These are phyloP conservation scores for Ustilago curta DNA, from an alignment of 1,284 basidiomycete species.

Conservation along the genomic window DNA sequence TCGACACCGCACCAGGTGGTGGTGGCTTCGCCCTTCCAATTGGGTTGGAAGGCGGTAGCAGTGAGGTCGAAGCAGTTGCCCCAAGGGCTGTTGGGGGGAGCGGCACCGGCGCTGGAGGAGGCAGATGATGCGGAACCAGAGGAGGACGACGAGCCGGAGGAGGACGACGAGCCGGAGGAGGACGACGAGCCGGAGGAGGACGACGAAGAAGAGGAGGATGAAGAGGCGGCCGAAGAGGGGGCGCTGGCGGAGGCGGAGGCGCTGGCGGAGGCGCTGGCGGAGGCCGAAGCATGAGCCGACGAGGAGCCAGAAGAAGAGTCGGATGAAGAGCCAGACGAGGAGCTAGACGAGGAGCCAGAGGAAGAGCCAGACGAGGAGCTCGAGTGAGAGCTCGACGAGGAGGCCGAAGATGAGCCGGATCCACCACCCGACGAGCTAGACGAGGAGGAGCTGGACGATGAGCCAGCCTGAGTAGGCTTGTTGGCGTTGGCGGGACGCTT, in stretches of 20 bases:
- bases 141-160: constrained; percentile 17
- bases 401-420: constrained; percentile 5
- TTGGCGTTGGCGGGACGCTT: constrained; percentile 20
- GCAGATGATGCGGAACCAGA: constrained; percentile 12
- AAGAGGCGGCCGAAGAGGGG: constrained; percentile 13
- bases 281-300: neutral
- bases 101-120: constrained; percentile 25
- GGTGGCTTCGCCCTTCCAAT: constrained; percentile 53
- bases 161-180: constrained; percentile 11
- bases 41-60: constrained; percentile 46
- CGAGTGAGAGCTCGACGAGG: constrained; percentile 1
- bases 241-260: constrained; percentile 5
- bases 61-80: constrained; percentile 49
- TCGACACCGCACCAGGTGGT: constrained; percentile 53
- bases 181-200: constrained; percentile 18
- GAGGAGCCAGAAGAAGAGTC: neutral
- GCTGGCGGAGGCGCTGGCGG: neutral
- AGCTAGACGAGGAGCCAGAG: constrained; percentile 5
- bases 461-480: constrained; percentile 2
- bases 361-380: constrained; percentile 5
- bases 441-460: constrained; percentile 6
- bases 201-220: constrained; percentile 11
- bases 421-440: constrained; percentile 3
- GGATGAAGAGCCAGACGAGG: constrained; percentile 9
- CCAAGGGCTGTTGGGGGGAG: constrained; percentile 48